Conservation (phyloP, 2,329 filamentous ascomycete species). For the Knufia petricola region DNA sequence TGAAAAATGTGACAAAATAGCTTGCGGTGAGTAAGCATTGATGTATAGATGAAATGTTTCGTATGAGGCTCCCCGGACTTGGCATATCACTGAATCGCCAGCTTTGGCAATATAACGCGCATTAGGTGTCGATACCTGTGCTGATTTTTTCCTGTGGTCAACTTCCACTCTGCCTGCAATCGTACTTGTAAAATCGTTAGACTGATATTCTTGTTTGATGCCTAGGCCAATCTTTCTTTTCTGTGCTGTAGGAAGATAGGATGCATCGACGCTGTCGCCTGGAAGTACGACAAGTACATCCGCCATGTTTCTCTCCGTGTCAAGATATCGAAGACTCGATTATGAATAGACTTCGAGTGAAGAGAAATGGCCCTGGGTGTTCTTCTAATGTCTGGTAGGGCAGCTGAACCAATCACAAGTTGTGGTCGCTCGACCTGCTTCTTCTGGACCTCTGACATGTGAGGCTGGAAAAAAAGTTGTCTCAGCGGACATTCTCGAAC, state of each 20-base stretch:
- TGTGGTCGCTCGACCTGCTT: not conserved
- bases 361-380: too few relatives aligned
- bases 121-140: conserved; percentile 28
- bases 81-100: conserved; percentile 84
- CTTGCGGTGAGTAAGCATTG: conserved; percentile 52
- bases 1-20: conserved; percentile 73
- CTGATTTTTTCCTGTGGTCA: conserved; percentile 33
- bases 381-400: not conserved
- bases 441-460: conserved; percentile 1
- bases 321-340: too few relatives aligned
- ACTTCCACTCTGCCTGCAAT: conserved; percentile 30
- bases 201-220: conserved; percentile 55
- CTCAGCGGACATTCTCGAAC: conserved; percentile 5
- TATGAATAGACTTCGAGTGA: too few relatives aligned
- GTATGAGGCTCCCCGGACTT: conserved; percentile 62
- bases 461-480: conserved; percentile 20
- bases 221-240: conserved; percentile 57
- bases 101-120: conserved; percentile 64
- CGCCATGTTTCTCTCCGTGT: conserved; percentile 39
- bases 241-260: conserved; percentile 57
- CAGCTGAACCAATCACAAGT: not conserved
- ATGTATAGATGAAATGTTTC: conserved; percentile 76
- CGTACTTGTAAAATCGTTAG: conserved; percentile 27
- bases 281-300: conserved; percentile 64
- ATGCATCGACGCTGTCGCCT: conserved; percentile 62